Base-by-base conservation (phyloP, 805 yeast species). In the Saturnispora galanensis region DNA sequence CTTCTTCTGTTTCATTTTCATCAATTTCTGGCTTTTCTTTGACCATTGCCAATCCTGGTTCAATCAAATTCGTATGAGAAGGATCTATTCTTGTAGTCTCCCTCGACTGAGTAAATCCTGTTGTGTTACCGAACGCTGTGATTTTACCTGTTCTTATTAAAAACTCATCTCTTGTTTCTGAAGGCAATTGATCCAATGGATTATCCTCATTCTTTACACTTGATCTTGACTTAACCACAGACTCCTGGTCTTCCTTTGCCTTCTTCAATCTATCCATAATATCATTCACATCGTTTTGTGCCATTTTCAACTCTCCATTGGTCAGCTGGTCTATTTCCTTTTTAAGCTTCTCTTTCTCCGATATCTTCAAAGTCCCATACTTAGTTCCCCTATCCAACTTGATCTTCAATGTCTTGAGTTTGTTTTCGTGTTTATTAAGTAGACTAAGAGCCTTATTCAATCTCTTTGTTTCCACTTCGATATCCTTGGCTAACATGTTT, bases 81-180 rank as follows among this genome's bases (percentile, higher is more conserved):
- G 55, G 56, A 11, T 32, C 36, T 13, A 68, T 64, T 21, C 36
- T 45, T 7, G 44, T 50, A 7, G 38, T 54, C 1, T 48, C 50
- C 1, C 55, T 62, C 11, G 58, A 63, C 12, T 69, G 70, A 13
- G 66, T 70, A 52, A 86, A 83, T 2, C 77, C 80, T 35, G 71
- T 69, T 16, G 76, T 64, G 29, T 76, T 75, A 10, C 96, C 95
- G 67, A 93, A 93, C 0, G 97, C 97, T 0, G 98, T 93, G 45
- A 88, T 77, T 59, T 87, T 80, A 28, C 98, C 98, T 0, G 90
- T 89, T 51, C 98, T 71, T 0, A 93, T 76, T 48, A 93, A 68
- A 56, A 63, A 89, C 41, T 89, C 97, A 46, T 76, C 76, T 56
- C 83, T 84, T 0, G 87, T 64, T 56, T 93, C 97, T n/a, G 75